These are phyloP conservation scores for Malania oleifera DNA, from an alignment of 164 flowering plant species.

Conservation along the genomic window DNA sequence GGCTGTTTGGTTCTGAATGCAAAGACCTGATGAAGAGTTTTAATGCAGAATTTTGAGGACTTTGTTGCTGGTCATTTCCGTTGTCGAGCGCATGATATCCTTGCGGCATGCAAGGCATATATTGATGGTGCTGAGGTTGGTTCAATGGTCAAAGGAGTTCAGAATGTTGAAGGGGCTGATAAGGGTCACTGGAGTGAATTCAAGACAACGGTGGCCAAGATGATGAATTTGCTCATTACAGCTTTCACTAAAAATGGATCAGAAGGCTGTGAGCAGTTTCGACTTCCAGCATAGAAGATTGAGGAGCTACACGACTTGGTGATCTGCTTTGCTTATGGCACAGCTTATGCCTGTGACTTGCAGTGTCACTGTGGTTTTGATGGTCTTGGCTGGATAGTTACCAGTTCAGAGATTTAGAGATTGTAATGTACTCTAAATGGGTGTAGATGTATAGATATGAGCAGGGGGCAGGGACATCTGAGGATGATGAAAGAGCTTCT, in stretches of 20 bases:
- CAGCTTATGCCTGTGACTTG: too few relatives aligned
- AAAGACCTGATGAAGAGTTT: too few relatives aligned
- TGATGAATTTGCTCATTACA: constrained; percentile 24
- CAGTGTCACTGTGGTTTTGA: too few relatives aligned
- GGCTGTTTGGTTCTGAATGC: too few relatives aligned
- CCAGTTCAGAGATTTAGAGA: too few relatives aligned
- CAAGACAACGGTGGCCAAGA: constrained; percentile 7
- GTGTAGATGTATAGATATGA: too few relatives aligned
- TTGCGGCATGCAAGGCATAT: not conserved
- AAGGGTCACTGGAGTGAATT: constrained; percentile 9
- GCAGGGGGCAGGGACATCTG: too few relatives aligned
- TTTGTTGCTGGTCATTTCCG: not conserved
- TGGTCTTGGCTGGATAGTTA: too few relatives aligned
- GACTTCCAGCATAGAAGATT: not conserved
- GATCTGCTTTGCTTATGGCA: too few relatives aligned
- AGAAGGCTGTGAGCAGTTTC: constrained; percentile 24
- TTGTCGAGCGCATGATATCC: not conserved
- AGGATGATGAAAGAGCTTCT: too few relatives aligned
- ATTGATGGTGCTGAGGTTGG: not conserved
- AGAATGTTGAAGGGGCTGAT: not conserved
- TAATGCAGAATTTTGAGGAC: constrained; percentile 1
- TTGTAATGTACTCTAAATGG: too few relatives aligned
- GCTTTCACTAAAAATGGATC: constrained; percentile 27
- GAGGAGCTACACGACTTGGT: not conserved
- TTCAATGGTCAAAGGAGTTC: not conserved